These are phyloP conservation scores for Globisporangium mamillatum DNA, from an alignment of 352 stramenopile species.

Conservation along the genomic window DNA sequence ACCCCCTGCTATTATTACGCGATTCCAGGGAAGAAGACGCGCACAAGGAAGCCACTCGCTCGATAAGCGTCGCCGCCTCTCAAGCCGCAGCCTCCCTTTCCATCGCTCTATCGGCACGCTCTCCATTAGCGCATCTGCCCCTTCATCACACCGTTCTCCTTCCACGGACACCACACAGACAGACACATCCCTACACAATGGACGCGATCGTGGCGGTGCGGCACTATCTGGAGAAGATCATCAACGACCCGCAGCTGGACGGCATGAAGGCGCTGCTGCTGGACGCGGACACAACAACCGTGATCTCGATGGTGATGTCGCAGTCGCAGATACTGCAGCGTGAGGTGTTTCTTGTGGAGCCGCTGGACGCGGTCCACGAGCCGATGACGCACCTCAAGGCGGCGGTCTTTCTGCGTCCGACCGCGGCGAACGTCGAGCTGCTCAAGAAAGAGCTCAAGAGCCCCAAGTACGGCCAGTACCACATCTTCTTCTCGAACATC, in stretches of 20 bases:
- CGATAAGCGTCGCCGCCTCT: neutral
- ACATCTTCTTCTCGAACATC: constrained; percentile 99
- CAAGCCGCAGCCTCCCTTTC: neutral
- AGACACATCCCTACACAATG: constrained; percentile 29
- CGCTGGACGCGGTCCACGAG: constrained; percentile 85
- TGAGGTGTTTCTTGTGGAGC: constrained; percentile 95
- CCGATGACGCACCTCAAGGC: constrained; percentile 94
- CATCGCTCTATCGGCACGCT: neutral
- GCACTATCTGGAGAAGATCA: constrained; percentile 82
- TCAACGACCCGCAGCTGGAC: constrained; percentile 73
- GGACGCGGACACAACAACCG: constrained; percentile 93
- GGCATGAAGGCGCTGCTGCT: constrained; percentile 98
- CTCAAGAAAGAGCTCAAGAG: constrained; percentile 90
- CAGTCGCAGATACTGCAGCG: constrained; percentile 95
- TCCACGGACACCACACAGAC: neutral
- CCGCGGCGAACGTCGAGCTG: constrained; percentile 88
- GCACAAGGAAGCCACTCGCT: neutral
- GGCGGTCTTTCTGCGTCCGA: constrained; percentile 94
- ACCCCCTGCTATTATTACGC: constrained; percentile 8
- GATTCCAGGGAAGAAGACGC: neutral
- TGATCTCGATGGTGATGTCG: constrained; percentile 94
- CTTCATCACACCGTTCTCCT: neutral
- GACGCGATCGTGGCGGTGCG: constrained; percentile 70
- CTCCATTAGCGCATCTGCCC: neutral
- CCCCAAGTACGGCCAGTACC: constrained; percentile 97